phyloP scores from a whole-genome alignment of 1,284 basidiomycete species.

The Sporisorium reilianum region DNA sequence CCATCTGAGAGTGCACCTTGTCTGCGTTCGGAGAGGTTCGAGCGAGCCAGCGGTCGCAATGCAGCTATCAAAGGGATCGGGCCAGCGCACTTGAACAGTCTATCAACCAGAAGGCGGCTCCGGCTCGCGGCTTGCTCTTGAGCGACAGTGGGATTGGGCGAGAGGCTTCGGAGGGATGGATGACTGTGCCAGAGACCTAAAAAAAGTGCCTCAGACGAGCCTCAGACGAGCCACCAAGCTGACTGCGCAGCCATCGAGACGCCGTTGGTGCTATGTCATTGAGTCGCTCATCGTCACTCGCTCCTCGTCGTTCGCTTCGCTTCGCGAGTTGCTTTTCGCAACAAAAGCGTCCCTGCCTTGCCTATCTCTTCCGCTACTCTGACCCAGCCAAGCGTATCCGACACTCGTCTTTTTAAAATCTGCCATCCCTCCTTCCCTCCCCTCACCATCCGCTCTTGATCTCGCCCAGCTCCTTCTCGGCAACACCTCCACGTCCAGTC shows the following conservation, averaged over 20 bases:
- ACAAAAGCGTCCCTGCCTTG: background rate
- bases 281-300: background rate
- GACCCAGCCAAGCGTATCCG: too few species aligned
- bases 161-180: background rate
- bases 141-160: too few species aligned
- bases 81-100: background rate
- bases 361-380: background rate
- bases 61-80: too few species aligned
- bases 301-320: background rate
- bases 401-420: background rate
- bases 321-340: background rate
- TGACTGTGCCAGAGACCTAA: background rate
- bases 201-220: background rate
- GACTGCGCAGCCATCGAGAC: too few species aligned
- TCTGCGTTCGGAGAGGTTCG: background rate
- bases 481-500: slow-evolving; percentile 50
- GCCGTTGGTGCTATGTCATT: too few species aligned
- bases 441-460: background rate
- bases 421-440: background rate
- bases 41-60: background rate
- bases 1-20: too few species aligned
- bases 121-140: too few species aligned
- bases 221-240: too few species aligned
- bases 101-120: background rate
- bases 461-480: slow-evolving; percentile 4